Evolutionary conservation across 768 basidiomycete species (phyloP).

Genomic region (Rubroboletus pulcherrimus): DNA sequence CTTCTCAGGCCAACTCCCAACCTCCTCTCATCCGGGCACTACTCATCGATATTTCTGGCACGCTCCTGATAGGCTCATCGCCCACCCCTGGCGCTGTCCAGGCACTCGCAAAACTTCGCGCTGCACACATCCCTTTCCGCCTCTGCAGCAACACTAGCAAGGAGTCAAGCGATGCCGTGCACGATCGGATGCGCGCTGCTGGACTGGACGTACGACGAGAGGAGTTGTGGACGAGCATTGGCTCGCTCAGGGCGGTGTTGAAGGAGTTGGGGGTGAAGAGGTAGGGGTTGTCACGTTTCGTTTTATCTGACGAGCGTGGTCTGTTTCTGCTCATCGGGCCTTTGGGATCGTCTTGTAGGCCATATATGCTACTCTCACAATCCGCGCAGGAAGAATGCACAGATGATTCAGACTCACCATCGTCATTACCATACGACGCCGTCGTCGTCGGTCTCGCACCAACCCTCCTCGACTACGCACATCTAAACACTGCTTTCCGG

Average conservation of each 20-base stretch:
- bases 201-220: constrained; percentile 44
- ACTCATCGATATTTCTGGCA: constrained; percentile 68
- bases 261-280: constrained; percentile 38
- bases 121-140: constrained; percentile 40
- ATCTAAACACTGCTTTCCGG: constrained; percentile 64
- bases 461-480: constrained; percentile 44
- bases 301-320: background rate
- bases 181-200: constrained; percentile 41
- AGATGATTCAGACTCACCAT: background rate
- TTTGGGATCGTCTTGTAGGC: constrained; percentile 27
- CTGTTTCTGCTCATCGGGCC: background rate
- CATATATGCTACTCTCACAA: constrained; percentile 53
- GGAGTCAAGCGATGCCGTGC: constrained; percentile 47
- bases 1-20: background rate
- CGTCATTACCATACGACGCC: constrained; percentile 39
- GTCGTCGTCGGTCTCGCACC: constrained; percentile 67
- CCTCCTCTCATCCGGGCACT: constrained; percentile 40
- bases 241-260: constrained; percentile 50
- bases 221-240: constrained; percentile 64
- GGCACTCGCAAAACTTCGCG: constrained; percentile 28
- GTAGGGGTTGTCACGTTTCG: constrained; percentile 22
- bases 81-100: constrained; percentile 45
- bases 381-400: constrained; percentile 45
- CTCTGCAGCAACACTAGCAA: constrained; percentile 71
- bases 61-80: constrained; percentile 50